Conservation (phyloP, 2,329 filamentous ascomycete species). For the Fonsecaea pugnacius region DNA sequence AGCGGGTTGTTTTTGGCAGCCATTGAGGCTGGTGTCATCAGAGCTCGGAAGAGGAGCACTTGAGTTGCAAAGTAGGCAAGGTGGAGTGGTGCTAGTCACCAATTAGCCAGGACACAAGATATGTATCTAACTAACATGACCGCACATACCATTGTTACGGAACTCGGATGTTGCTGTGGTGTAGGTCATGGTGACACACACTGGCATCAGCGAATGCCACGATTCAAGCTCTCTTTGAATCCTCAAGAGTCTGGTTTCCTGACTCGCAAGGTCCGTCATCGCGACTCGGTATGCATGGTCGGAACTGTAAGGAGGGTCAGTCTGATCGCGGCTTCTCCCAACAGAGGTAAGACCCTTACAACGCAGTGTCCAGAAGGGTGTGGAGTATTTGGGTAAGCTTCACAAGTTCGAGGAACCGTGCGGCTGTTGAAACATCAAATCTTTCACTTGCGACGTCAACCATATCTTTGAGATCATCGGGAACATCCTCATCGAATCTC, state of each 20-base stretch:
- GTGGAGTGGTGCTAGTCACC: slow-evolving; percentile 44
- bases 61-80: slow-evolving; percentile 51
- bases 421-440: slow-evolving; percentile 45
- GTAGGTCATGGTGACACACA: slow-evolving; percentile 34
- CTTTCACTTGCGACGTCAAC: slow-evolving; percentile 43
- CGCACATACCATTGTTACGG: slow-evolving; percentile 37
- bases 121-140: background rate
- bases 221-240: slow-evolving; percentile 31
- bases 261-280: slow-evolving; percentile 16
- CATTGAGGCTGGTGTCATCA: slow-evolving; percentile 54
- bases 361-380: slow-evolving; percentile 29
- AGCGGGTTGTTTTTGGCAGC: slow-evolving; percentile 48
- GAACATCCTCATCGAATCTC: slow-evolving; percentile 50
- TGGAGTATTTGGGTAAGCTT: slow-evolving; percentile 31
- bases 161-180: slow-evolving; percentile 20
- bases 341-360: slow-evolving; percentile 18
- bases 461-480: slow-evolving; percentile 42
- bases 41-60: slow-evolving; percentile 50
- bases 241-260: slow-evolving; percentile 25
- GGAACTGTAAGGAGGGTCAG: slow-evolving; percentile 14
- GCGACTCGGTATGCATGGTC: slow-evolving; percentile 23
- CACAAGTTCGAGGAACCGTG: slow-evolving; percentile 45
- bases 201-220: slow-evolving; percentile 35
- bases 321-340: background rate
- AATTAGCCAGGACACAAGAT: slow-evolving; percentile 7